Percentiles rank a stretch among this genome's conserved stretches.
Evolutionary conservation across 345 rosid genomes (phyloP).

Genomic region (Triadica sebifera): DNA sequence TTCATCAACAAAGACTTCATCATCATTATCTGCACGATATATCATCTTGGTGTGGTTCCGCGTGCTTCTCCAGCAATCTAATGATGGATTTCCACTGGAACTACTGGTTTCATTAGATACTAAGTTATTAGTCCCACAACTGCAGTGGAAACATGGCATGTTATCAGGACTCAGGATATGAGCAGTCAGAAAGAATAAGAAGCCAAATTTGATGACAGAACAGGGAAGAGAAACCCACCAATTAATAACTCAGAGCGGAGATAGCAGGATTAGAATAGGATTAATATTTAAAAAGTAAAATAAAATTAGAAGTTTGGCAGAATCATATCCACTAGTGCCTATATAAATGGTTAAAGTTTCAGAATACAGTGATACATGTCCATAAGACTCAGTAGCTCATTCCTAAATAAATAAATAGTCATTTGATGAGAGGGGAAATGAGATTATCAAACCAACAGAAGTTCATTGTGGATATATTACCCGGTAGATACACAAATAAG

Average conservation of each 20-base stretch:
- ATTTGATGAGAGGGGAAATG: not conserved
- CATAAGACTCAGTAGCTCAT: not conserved
- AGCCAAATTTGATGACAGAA: conserved; percentile 13
- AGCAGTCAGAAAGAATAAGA: conserved; percentile 5
- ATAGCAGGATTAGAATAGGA: not conserved
- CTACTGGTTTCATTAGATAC: conserved; percentile 27
- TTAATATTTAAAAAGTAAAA: too few relatives aligned
- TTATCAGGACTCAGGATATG: not conserved
- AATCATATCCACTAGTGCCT: not conserved
- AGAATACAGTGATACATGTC: not conserved
- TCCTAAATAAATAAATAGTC: not conserved
- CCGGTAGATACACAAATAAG: conserved; percentile 33
- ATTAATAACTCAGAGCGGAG: not conserved
- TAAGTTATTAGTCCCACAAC: conserved; percentile 24
- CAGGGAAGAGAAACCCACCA: not conserved
- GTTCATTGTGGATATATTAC: conserved; percentile 31
- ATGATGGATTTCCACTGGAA: conserved; percentile 25
- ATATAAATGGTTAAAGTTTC: not conserved
- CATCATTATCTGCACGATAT: not conserved
- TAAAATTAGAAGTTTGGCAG: not conserved
- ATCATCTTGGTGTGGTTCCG: conserved; percentile 24
- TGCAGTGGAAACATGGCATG: conserved; percentile 23
- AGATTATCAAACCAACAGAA: not conserved
- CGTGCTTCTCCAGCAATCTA: conserved; percentile 66
- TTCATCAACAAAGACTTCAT: conserved; percentile 22